Conservation (phyloP, 352 stramenopile species). For the Globisporangium echinulatum region DNA sequence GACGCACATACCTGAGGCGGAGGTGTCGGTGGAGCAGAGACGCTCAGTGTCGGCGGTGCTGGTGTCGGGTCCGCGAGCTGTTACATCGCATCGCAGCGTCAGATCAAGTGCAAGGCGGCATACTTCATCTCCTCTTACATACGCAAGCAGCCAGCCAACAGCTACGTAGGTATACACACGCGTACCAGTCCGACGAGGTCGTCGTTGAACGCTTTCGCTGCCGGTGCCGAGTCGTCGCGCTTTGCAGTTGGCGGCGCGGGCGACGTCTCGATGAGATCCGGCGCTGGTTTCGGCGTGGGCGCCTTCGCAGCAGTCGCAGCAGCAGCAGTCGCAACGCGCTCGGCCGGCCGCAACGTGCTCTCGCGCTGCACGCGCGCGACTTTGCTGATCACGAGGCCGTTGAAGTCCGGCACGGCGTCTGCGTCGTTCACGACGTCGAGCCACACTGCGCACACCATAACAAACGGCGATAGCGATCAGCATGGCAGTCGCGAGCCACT, state of each 20-base stretch:
- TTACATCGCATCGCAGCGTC: constrained; percentile 5
- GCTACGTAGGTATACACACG: neutral
- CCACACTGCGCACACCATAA: constrained; percentile 44
- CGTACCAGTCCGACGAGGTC: constrained; percentile 74
- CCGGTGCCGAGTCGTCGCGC: constrained; percentile 32
- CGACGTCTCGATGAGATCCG: constrained; percentile 75
- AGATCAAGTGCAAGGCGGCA: neutral
- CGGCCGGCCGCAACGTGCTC: constrained; percentile 29
- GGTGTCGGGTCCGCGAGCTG: constrained; percentile 53
- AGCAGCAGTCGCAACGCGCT: constrained; percentile 22
- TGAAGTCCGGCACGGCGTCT: constrained; percentile 71
- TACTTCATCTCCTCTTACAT: too few species aligned
- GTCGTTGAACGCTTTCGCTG: constrained; percentile 69
- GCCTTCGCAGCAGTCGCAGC: constrained; percentile 22
- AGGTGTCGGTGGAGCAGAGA: constrained; percentile 28
- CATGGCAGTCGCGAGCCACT: neutral
- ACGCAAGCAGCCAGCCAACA: neutral
- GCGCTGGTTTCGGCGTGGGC: constrained; percentile 1
- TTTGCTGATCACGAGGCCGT: constrained; percentile 76
- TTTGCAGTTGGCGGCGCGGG: constrained; percentile 23
- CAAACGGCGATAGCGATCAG: neutral
- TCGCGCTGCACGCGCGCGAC: constrained; percentile 61
- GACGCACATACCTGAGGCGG: constrained; percentile 22
- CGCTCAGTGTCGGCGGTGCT: constrained; percentile 13
- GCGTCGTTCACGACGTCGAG: constrained; percentile 68